Conservation (phyloP, 345 rosid genomes). For the Diplotaxis tenuifolia region DNA sequence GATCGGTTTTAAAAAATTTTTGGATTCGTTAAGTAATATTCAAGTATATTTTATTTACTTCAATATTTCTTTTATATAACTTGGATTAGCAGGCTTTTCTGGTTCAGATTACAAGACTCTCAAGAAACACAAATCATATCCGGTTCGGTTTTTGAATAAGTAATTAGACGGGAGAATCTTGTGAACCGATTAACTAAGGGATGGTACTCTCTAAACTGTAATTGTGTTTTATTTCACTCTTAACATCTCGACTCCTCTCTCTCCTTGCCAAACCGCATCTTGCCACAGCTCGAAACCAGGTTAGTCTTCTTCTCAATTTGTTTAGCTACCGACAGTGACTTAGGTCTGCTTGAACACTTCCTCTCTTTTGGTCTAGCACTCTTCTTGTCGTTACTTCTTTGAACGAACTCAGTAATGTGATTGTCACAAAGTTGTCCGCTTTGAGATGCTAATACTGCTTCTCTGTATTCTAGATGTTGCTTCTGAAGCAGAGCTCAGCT, state of each 20-base stretch:
- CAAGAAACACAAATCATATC: not conserved
- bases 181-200: not conserved
- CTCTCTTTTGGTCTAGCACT: not conserved
- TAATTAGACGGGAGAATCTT: not conserved
- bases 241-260: not conserved
- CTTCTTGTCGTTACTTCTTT: not conserved
- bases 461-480: constrained; percentile 29
- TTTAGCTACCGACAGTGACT: too few relatives aligned
- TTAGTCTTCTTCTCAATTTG: not conserved
- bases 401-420: too few relatives aligned
- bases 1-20: too few relatives aligned
- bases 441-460: constrained; percentile 1
- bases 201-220: not conserved
- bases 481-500: constrained; percentile 35
- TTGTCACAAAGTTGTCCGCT: too few relatives aligned
- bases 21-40: too few relatives aligned
- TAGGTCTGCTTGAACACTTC: not conserved
- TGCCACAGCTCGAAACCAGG: constrained; percentile 20
- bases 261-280: not conserved
- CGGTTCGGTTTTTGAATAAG: not conserved
- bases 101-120: too few relatives aligned
- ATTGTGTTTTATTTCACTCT: not conserved
- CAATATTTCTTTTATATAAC: too few relatives aligned
- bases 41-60: too few relatives aligned
- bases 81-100: too few relatives aligned